Conservation (phyloP, 192 early-diverging fungal genomes). For the Pilobolus umbonatus region DNA sequence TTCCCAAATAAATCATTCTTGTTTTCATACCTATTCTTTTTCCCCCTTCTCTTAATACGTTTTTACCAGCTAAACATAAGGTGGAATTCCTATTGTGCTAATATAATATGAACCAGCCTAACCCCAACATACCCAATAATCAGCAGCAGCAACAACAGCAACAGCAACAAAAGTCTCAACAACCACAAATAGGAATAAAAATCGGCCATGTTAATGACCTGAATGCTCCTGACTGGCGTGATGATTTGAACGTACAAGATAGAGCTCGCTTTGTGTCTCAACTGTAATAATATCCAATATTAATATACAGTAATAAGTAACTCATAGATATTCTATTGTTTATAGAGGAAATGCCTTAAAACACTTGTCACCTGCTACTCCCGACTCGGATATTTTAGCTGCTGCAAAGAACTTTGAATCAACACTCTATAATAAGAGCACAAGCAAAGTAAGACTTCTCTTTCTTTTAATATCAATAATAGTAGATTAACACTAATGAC, state of each 20-base stretch:
- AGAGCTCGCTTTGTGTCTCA: constrained; percentile 30
- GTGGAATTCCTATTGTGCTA: no score
- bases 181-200: background rate
- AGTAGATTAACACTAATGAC: background rate
- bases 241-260: constrained; percentile 29
- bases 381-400: constrained; percentile 27
- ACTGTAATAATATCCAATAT: constrained; percentile 9
- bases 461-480: background rate
- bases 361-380: constrained; percentile 24
- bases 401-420: constrained; percentile 33
- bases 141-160: background rate
- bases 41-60: no score
- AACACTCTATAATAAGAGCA: constrained; percentile 21
- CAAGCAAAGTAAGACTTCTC: constrained; percentile 24
- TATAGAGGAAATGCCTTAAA: constrained; percentile 26
- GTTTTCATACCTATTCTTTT: no score
- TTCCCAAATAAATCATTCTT: no score
- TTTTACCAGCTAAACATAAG: no score
- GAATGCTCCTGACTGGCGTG: constrained; percentile 32
- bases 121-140: constrained; percentile 13
- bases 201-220: constrained; percentile 17
- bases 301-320: background rate
- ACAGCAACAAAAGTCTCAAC: background rate
- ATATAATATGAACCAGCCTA: constrained; percentile 9
- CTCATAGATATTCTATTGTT: background rate